Conservation (phyloP, 2,329 filamentous ascomycete species). For the Phialemoniopsis sp. region DNA sequence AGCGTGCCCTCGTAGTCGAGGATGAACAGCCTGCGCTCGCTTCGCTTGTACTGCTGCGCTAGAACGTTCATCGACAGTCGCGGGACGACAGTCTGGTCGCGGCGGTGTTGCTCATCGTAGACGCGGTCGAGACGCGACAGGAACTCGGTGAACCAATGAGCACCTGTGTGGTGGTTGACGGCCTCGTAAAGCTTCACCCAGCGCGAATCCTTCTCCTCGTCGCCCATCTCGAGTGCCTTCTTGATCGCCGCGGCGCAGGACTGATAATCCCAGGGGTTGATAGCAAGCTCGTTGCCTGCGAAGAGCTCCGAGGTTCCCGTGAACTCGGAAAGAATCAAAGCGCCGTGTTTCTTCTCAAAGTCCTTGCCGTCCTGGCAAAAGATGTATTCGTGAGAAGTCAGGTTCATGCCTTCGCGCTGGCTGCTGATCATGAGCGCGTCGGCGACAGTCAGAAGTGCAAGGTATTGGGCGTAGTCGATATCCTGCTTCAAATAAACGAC, state of each 20-base stretch:
- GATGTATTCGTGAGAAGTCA: slow-evolving; percentile 91
- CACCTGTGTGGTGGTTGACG: slow-evolving; percentile 78
- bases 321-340: slow-evolving; percentile 90
- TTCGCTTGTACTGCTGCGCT: slow-evolving; percentile 59
- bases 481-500: slow-evolving; percentile 94
- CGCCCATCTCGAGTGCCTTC: slow-evolving; percentile 73
- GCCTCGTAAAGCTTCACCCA: slow-evolving; percentile 72
- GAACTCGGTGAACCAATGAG: slow-evolving; percentile 81
- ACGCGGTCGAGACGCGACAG: slow-evolving; percentile 66
- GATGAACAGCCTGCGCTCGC: slow-evolving; percentile 74
- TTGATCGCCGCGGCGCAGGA: slow-evolving; percentile 85
- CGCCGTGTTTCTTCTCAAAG: slow-evolving; percentile 74
- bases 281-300: slow-evolving; percentile 71
- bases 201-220: slow-evolving; percentile 67
- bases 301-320: slow-evolving; percentile 89
- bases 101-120: slow-evolving; percentile 79
- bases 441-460: slow-evolving; percentile 85
- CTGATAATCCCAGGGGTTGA: slow-evolving; percentile 95
- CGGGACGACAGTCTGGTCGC: slow-evolving; percentile 82
- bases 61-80: slow-evolving; percentile 70
- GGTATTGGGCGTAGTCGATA: slow-evolving; percentile 86
- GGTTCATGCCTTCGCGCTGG: slow-evolving; percentile 94
- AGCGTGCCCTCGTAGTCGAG: slow-evolving; percentile 93
- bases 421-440: slow-evolving; percentile 93
- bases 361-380: slow-evolving; percentile 84